phyloP scores from a whole-genome alignment of 2,329 filamentous ascomycete species.

The Pseudopithomyces chartarum region DNA sequence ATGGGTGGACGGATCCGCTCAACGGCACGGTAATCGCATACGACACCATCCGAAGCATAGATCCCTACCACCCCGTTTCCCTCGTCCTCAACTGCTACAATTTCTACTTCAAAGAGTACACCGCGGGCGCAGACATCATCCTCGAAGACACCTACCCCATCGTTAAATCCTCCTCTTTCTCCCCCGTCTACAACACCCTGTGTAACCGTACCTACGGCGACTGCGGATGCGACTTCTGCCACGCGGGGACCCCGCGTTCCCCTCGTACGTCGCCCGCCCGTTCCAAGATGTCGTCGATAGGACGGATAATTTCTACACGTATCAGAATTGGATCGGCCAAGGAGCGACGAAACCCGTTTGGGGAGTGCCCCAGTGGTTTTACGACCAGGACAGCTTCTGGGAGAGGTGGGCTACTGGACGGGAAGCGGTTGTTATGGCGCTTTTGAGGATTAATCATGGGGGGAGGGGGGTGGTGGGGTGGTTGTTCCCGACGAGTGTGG shows the following conservation, averaged over 20 bases:
- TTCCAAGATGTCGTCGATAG: conserved; percentile 58
- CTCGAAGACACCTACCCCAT: conserved; percentile 67
- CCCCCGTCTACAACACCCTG: conserved; percentile 58
- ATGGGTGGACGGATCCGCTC: conserved; percentile 62
- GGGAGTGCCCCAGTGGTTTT: conserved; percentile 58
- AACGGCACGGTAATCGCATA: conserved; percentile 52
- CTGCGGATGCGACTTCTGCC: conserved; percentile 68
- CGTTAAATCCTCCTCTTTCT: conserved; percentile 60
- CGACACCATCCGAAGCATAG: conserved; percentile 54
- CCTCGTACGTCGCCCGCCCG: conserved; percentile 10
- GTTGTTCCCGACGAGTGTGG: conserved; percentile 51
- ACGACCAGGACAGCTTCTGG: conserved; percentile 54
- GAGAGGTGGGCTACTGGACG: conserved; percentile 49
- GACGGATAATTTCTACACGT: conserved; percentile 49
- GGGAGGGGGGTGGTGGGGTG: conserved; percentile 58
- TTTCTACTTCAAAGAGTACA: conserved; percentile 64
- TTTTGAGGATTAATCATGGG: conserved; percentile 55
- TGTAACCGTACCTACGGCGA: conserved; percentile 66
- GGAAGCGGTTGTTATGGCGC: conserved; percentile 55
- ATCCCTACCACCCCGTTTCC: conserved; percentile 66
- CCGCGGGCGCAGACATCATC: conserved; percentile 61
- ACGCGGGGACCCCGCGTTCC: conserved; percentile 33
- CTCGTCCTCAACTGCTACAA: conserved; percentile 66
- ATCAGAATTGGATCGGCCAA: conserved; percentile 47
- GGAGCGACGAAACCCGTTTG: conserved; percentile 51